These are phyloP conservation scores for Sporobolomyces roseus DNA, from an alignment of 768 basidiomycete species.

Conservation along the genomic window DNA sequence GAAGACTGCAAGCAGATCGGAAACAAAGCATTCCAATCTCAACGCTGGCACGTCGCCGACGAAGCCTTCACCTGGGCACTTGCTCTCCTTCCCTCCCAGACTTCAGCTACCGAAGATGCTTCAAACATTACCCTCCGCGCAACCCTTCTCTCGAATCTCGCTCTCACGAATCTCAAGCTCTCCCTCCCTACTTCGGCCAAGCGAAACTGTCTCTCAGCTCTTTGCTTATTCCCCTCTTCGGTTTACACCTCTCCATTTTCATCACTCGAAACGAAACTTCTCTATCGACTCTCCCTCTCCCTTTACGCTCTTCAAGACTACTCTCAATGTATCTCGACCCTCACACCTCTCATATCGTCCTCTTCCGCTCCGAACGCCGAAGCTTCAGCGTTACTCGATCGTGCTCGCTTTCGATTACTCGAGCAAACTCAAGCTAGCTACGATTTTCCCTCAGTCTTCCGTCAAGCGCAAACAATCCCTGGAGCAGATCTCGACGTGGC, in stretches of 20 bases:
- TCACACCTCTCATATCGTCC: slow-evolving; percentile 21
- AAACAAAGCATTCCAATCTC: slow-evolving; percentile 4
- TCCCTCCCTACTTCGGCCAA: not conserved
- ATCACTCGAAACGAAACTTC: not conserved
- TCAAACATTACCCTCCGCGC: not conserved
- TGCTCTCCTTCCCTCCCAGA: not conserved
- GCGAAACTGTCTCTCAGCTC: not conserved
- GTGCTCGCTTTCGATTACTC: not conserved
- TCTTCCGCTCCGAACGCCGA: not conserved
- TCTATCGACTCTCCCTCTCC: slow-evolving; percentile 40
- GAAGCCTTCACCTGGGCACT: slow-evolving; percentile 26
- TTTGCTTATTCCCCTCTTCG: not conserved
- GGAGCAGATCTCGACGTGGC: slow-evolving; percentile 51
- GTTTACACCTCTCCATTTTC: not conserved
- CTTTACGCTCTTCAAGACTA: slow-evolving; percentile 60
- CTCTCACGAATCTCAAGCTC: slow-evolving; percentile 18
- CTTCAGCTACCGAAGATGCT: not conserved
- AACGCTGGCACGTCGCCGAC: slow-evolving; percentile 4
- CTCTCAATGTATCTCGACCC: slow-evolving; percentile 9
- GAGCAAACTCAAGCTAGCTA: not conserved
- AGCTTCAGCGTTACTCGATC: not conserved
- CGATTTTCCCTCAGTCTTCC: not conserved
- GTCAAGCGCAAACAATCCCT: not conserved
- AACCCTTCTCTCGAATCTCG: slow-evolving; percentile 23
- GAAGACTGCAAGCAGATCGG: slow-evolving; percentile 5